A percentile compares a stretch with the other conserved stretches of the same genome.
Evolutionary conservation across 495 filamentous ascomycete species (phyloP).

Genomic region (Penicillium cosmopolitanum): DNA sequence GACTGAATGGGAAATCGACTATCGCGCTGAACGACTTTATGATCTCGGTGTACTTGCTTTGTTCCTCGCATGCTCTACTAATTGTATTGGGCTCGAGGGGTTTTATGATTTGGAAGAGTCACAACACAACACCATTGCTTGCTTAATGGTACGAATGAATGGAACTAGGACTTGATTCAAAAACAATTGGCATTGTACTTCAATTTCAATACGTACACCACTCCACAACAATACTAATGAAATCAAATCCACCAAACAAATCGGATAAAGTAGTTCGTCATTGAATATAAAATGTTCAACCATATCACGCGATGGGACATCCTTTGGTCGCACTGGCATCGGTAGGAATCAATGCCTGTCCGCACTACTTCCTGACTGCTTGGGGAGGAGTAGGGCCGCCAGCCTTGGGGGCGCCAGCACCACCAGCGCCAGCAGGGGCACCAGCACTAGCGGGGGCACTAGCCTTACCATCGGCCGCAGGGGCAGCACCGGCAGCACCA

Average conservation of each 20-base stretch:
- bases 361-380: too few species aligned
- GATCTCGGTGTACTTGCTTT: constrained; percentile 24
- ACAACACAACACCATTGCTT: not conserved
- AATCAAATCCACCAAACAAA: not conserved
- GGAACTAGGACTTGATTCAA: constrained; percentile 1
- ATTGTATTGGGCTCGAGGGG: not conserved
- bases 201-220: constrained; percentile 4
- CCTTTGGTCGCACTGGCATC: too few species aligned
- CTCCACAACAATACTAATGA: not conserved
- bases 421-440: not conserved
- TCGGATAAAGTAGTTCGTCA: not conserved
- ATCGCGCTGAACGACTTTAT: constrained; percentile 19
- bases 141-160: not conserved
- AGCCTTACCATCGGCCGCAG: constrained; percentile 8
- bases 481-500: not conserved
- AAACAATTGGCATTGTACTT: not conserved
- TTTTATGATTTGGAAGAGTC: not conserved
- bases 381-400: too few species aligned
- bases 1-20: constrained; percentile 10
- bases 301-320: too few species aligned
- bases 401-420: too few species aligned
- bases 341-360: too few species aligned
- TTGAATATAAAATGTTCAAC: too few species aligned
- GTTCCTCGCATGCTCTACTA: not conserved
- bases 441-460: constrained; percentile 6